These are phyloP conservation scores for Saccharomycopsis crataegensis DNA, from an alignment of 1,139 yeast genomes.

Conservation along the genomic window DNA sequence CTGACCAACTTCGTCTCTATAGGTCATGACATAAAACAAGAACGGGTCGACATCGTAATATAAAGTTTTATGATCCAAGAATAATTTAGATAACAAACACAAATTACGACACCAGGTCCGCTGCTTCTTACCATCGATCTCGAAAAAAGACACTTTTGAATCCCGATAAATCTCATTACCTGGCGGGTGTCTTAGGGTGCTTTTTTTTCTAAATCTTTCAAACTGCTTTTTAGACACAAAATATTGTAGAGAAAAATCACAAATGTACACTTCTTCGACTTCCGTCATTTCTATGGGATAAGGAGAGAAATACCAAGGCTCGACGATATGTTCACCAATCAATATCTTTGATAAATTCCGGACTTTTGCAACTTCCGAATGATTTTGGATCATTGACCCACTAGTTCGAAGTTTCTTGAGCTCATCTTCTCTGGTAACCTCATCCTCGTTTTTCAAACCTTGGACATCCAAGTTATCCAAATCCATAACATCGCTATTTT, in stretches of 20 bases:
- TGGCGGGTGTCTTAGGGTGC: conserved; percentile 71
- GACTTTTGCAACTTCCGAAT: conserved; percentile 85
- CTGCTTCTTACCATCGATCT: conserved; percentile 84
- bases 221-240: conserved; percentile 88
- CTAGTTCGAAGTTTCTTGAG: conserved; percentile 84
- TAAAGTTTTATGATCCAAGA: conserved; percentile 82
- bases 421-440: conserved; percentile 80
- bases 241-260: conserved; percentile 84
- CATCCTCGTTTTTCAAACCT: conserved; percentile 59
- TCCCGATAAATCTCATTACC: conserved; percentile 87
- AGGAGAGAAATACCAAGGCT: conserved; percentile 98
- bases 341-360: conserved; percentile 72
- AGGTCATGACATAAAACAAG: conserved; percentile 77
- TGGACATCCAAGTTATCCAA: conserved; percentile 80
- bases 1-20: conserved; percentile 42
- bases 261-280: conserved; percentile 79
- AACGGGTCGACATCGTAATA: conserved; percentile 96
- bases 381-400: conserved; percentile 93
- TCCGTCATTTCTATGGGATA: conserved; percentile 93
- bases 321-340: conserved; percentile 86
- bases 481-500: conserved; percentile 67
- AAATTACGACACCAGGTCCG: conserved; percentile 80
- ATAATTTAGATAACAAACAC: conserved; percentile 82
- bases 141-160: conserved; percentile 65
- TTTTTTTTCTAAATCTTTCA: conserved; percentile 81